Evolutionary conservation across 2,329 filamentous ascomycete genomes (phyloP), one percentile per base, ranked within the genome.

Genomic region (Sporothrix sp.): DNA sequence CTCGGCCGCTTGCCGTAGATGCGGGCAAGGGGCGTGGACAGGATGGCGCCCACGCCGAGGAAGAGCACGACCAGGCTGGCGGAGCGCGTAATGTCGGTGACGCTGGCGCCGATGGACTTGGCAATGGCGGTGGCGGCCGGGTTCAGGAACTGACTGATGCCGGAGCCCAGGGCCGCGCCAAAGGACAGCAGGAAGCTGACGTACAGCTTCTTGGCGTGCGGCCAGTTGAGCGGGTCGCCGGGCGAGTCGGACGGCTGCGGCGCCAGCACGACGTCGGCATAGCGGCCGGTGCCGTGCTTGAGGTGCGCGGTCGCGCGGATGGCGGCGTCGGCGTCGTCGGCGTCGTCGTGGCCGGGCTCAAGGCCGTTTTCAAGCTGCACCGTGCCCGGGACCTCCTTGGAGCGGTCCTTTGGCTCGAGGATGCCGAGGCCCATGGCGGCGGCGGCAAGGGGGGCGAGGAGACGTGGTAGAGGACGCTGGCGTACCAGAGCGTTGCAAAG

Each of bases 41-140:
- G 56, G 50, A 65, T 57, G 63, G 79, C 86, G 65, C 91, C 80
- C 62, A 80, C 78, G 60, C 79, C 79, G 63, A 94, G 81, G 70
- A 96, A 72, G 63, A 90, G 72, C 27, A 65, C 59, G 9, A 61
- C 61, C 52, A 61, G 63, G 28, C 62, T 63, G 2, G 65, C 58
- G 13, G 62, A 59, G 14, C 58, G 61, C 23, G 64, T 64, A 14
- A 66, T 59, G n/a, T 52, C 54, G 51, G 63, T 65, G 37, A 63
- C 63, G 11, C 59, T 64, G 43, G 65, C 63, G n/a, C 28, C 10
- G 13, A 38, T 39, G 13, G 27, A 21, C 16, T 58, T 52, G 11
- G 59, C 56, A 62, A 65, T 65, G 16, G 60, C 40, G 8, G 61
- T 63, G 40, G 60, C 66, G 0, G 63, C 64, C 7, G 65, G 65